Evolutionary conservation across 2,329 filamentous ascomycete genomes (phyloP).

Genomic region (Colletotrichum melonis): DNA sequence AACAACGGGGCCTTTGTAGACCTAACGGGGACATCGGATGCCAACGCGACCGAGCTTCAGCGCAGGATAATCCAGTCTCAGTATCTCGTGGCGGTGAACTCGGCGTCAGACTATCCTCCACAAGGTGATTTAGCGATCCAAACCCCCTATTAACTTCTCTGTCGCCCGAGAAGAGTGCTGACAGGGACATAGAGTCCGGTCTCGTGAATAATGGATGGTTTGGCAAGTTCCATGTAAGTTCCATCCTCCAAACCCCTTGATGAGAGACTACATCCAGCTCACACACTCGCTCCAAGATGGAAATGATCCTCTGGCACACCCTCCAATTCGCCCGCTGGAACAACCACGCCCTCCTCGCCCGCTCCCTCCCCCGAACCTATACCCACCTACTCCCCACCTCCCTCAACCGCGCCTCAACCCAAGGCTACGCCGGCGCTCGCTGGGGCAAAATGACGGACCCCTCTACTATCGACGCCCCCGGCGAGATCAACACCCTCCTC

Average conservation of each 20-base stretch:
- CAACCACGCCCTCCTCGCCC: constrained; percentile 56
- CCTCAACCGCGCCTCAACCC: constrained; percentile 47
- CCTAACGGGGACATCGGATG: constrained; percentile 50
- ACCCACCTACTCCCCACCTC: constrained; percentile 55
- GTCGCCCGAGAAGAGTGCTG: background rate
- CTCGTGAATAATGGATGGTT: constrained; percentile 68
- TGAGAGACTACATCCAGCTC: background rate
- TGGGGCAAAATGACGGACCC: constrained; percentile 57
- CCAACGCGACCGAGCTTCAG: constrained; percentile 60
- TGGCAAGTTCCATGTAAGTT: constrained; percentile 62
- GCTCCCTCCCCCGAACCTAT: constrained; percentile 59
- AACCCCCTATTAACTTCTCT: constrained; percentile 23
- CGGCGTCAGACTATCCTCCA: constrained; percentile 58
- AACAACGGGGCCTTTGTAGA: constrained; percentile 63
- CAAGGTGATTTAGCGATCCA: constrained; percentile 49
- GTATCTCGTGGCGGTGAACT: constrained; percentile 64
- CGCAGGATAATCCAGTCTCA: constrained; percentile 64
- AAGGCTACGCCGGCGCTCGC: constrained; percentile 57
- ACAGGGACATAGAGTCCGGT: constrained; percentile 44
- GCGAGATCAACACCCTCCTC: constrained; percentile 69
- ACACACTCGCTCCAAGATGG: constrained; percentile 46
- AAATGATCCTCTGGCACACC: constrained; percentile 66
- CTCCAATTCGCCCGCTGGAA: constrained; percentile 63
- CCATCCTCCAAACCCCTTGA: background rate
- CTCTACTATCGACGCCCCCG: constrained; percentile 64